Evolutionary conservation across 192 early-diverging fungal species (phyloP), one percentile per base, ranked within the genome.

Genomic region (Coemansia sp.): DNA sequence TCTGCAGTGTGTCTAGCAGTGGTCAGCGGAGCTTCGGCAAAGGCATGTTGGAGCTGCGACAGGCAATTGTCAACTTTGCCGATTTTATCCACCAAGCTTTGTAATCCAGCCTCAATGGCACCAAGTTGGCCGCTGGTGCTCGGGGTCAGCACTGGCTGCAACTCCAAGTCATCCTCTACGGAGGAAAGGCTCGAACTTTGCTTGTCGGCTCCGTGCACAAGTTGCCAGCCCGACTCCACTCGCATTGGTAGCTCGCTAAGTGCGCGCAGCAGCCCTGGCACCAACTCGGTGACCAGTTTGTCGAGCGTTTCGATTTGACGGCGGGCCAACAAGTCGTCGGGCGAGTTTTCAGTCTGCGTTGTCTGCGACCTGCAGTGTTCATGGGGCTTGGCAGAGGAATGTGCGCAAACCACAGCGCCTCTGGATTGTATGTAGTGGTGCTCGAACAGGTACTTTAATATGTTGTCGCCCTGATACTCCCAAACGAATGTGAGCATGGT

Each of bases 381-480:
- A 12, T 50, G 24, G 15, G 15, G 26, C 15, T 22, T 12, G 7
- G 46, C 11, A 24, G 4, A 12, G 27, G 24, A 14, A 12, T n/a
- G 46, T 50, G 46, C 26, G 15, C 46, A n/a, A 5, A 26, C 46
- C 24, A 42, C 52, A 8, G 35, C 52, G 27, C 18, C 29, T n/a
- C 60, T 36, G 3, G 50, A 34, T 11, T 39, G 58, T 19, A 60
- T 27, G 26, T 55, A 55, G 17, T 57, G 63, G 35, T 67, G 65
- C 24, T 50, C 26, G 43, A 33, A 64, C 8, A 74, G 53, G 15
- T 63, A 67, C 52, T 56, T 39, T 26, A 68, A 17, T 8, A 74
- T 63, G 52, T 67, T 67, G 11, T 69, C 73, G 22, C 73, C 67
- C 57, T 69, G 73, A 48, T 68, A 69, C 19, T 76, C 60, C 63